A percentile compares a stretch with the other conserved stretches of the same genome.
Evolutionary conservation across 2,329 filamentous ascomycete genomes (phyloP).

Genomic region (Xylaria sp.): DNA sequence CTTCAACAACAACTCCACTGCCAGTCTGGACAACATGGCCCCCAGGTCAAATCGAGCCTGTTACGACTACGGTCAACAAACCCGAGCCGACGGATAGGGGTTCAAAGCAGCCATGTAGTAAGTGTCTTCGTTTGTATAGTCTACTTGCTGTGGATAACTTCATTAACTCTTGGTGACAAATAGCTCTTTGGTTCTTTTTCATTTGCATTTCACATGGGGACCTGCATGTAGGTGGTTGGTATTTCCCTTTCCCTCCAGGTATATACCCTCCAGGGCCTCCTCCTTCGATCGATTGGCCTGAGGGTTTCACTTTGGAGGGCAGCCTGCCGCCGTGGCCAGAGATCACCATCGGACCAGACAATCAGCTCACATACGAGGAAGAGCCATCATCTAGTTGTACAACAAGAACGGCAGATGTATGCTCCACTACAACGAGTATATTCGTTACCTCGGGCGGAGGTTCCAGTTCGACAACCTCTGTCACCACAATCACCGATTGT

Average conservation of each 20-base stretch:
- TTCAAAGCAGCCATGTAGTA: conserved; percentile 1
- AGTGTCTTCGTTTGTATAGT: too few relatives aligned
- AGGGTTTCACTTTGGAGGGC: conserved; percentile 10
- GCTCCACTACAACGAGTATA: conserved; percentile 5
- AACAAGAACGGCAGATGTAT: conserved; percentile 6
- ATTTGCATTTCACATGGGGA: conserved; percentile 1
- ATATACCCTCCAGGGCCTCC: conserved; percentile 18
- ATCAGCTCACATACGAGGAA: conserved; percentile 4
- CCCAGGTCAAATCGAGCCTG: conserved; percentile 12
- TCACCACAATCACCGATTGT: background rate
- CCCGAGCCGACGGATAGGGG: conserved; percentile 24
- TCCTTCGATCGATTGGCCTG: conserved; percentile 5
- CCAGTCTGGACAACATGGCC: conserved; percentile 30
- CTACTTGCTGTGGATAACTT: background rate
- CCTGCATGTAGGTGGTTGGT: conserved; percentile 11
- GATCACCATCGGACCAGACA: conserved; percentile 8
- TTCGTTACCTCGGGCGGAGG: conserved; percentile 4
- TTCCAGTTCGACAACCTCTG: background rate
- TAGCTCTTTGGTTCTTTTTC: conserved; percentile 18
- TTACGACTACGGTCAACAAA: conserved; percentile 3
- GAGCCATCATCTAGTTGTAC: conserved; percentile 8
- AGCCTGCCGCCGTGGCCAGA: conserved; percentile 15
- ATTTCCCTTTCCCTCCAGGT: conserved; percentile 2
- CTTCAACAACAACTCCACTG: conserved; percentile 6
- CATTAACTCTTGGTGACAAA: too few relatives aligned